phyloP scores from a whole-genome alignment of 345 rosid species.

The Brassica rapa region DNA sequence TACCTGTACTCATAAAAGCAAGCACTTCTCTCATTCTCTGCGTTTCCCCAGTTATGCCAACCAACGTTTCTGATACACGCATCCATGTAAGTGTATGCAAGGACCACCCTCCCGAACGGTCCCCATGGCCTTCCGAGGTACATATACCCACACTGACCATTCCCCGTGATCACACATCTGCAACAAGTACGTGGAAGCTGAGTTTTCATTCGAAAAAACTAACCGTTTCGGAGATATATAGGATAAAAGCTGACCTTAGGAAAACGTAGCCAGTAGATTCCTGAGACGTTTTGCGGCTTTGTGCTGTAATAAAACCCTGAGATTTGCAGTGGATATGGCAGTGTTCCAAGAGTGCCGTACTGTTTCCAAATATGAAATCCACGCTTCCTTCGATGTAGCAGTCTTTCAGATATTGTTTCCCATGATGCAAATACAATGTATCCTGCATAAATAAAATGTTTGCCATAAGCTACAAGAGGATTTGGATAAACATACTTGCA shows the following conservation, averaged over 20 bases:
- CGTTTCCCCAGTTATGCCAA: slow-evolving; percentile 92
- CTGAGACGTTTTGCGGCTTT: slow-evolving; percentile 93
- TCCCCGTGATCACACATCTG: slow-evolving; percentile 92
- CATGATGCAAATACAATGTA: slow-evolving; percentile 88
- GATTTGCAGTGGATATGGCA: slow-evolving; percentile 97
- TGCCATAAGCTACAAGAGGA: no score
- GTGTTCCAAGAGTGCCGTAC: slow-evolving; percentile 90
- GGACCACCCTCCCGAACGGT: slow-evolving; percentile 90
- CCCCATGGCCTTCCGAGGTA: slow-evolving; percentile 97
- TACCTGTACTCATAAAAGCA: slow-evolving; percentile 97
- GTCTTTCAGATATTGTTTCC: slow-evolving; percentile 85
- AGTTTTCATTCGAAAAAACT: neutral
- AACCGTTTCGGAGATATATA: neutral
- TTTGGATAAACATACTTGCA: no score
- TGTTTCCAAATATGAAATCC: slow-evolving; percentile 95
- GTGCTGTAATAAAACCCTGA: slow-evolving; percentile 84
- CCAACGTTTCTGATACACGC: slow-evolving; percentile 65
- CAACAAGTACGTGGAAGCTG: slow-evolving; percentile 12
- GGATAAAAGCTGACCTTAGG: slow-evolving; percentile 54
- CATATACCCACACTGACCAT: slow-evolving; percentile 59
- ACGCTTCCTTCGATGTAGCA: slow-evolving; percentile 93
- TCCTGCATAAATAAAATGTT: slow-evolving; percentile 50
- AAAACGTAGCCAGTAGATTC: slow-evolving; percentile 92
- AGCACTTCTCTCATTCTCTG: slow-evolving; percentile 91
- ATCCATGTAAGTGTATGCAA: slow-evolving; percentile 83